Evolutionary conservation across 495 filamentous ascomycete species (phyloP), one percentile per base, ranked within the genome.

Genomic region (Penicillium subrubescens): DNA sequence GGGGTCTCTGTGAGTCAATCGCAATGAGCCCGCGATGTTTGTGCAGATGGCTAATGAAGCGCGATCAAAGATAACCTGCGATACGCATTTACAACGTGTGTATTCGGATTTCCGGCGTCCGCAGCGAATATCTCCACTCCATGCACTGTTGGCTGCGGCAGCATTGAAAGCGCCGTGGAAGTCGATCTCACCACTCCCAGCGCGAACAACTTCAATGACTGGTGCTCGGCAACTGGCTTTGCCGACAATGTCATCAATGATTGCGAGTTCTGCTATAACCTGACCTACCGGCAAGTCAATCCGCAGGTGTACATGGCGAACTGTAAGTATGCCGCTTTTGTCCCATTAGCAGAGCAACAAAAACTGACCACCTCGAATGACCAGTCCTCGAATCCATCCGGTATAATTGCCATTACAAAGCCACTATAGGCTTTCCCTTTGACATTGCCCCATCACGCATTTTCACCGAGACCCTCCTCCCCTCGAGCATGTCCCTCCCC

Each of bases 1-100:
- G 85, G 85, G 87, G 75, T 23, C 74, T 90, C 21, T 90, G 85
- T 87, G 79, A 71, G 85, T 74, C 27, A 52, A 33, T 59, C 14
- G 34, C 46, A 25, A 27, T 27, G 2, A 46, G 11, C 25, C 39
- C 12, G 23, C 6, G 50, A 31, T 17, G 21, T 31, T 53, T 33
- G 57, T 31, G 29, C 37, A 23, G 29, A 43, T 25, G 29, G 29
- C 62, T 70, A 62, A 64, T 35, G 27, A 2, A 33, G 31, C 0
- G 50, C n/a, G 19, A 39, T 35, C 51, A 14, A 60, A 86, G 83
- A 77, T 62, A 86, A 86, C 53, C 73, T 86, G 56, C 81, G 83
- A 55, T 86, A 76, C 61, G 77, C 81, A 5, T 73, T 80, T 46
- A 77, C 72, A 37, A 75, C 70, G 34, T 86, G 83, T 62, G 71